A percentile compares a stretch with the other conserved stretches of the same genome.
Conservation (phyloP, 73 alveolate genomes). For the Tetrahymena thermophila region DNA sequence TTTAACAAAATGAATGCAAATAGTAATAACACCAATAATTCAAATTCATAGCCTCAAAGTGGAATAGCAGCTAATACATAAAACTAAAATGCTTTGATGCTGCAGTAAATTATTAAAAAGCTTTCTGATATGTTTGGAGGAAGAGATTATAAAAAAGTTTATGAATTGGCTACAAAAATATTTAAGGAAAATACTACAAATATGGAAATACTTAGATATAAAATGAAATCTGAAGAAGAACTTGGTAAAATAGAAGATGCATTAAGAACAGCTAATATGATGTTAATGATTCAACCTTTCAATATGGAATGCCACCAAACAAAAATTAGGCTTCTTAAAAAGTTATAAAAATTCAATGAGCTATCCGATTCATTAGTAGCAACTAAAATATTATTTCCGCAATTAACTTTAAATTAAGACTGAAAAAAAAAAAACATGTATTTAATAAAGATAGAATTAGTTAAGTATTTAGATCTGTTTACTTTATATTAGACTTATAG, state of each 20-base stretch:
- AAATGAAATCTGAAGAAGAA: not conserved
- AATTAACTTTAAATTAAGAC: not conserved
- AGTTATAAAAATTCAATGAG: not conserved
- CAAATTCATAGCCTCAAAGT: not conserved
- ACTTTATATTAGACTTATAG: not conserved
- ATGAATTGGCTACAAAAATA: not conserved
- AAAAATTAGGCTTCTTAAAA: not conserved
- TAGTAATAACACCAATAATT: too few relatives aligned
- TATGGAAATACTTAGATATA: not conserved
- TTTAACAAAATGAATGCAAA: not conserved
- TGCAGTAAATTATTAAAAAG: not conserved
- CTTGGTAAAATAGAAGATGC: not conserved
- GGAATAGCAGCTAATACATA: not conserved
- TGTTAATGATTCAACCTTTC: not conserved
- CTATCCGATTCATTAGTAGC: not conserved
- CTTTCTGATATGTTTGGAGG: not conserved
- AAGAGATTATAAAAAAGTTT: not conserved
- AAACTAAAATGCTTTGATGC: not conserved
- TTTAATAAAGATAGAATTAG: not conserved
- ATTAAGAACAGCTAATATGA: not conserved
- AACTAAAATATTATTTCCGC: not conserved
- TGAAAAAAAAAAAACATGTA: not conserved
- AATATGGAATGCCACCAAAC: not conserved
- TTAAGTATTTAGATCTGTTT: not conserved
- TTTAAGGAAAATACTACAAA: not conserved